phyloP scores from a whole-genome alignment of 2,329 filamentous ascomycete genomes.

The Penicillium sp. region DNA sequence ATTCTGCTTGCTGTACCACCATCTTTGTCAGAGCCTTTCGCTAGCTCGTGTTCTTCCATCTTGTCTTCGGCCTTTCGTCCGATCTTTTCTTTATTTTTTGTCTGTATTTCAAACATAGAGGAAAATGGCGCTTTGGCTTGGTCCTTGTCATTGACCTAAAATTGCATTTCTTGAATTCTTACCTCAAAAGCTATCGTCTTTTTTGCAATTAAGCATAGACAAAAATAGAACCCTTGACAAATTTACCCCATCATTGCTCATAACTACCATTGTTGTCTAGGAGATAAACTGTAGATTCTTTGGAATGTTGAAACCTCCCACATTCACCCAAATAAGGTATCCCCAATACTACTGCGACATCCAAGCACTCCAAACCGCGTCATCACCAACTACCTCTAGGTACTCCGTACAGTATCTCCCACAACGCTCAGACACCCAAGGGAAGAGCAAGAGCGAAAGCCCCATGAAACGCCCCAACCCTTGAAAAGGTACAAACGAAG shows the following conservation, averaged over 20 bases:
- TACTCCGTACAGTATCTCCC: too few species aligned
- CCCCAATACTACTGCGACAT: conserved; percentile 1
- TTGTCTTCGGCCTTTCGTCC: neutral
- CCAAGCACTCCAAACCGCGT: neutral
- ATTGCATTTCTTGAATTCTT: conserved; percentile 1
- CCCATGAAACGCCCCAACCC: too few species aligned
- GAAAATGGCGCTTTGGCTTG: neutral
- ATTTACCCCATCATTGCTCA: neutral
- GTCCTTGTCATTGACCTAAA: neutral
- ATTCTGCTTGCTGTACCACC: conserved; percentile 7
- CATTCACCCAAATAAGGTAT: conserved; percentile 1
- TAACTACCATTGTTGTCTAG: neutral
- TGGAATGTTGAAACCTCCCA: conserved; percentile 10
- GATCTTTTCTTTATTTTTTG: neutral
- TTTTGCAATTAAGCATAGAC: neutral
- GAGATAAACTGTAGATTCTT: neutral
- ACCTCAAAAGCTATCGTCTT: neutral
- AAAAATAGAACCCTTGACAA: neutral
- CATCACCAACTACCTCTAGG: neutral
- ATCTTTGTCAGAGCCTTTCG: neutral
- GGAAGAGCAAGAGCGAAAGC: too few species aligned
- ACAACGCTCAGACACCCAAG: too few species aligned
- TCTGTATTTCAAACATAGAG: neutral
- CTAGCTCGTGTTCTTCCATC: neutral
- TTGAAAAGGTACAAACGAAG: too few species aligned